phyloP scores from a whole-genome alignment of 805 yeast species.

The Saturnispora zaruensis region DNA sequence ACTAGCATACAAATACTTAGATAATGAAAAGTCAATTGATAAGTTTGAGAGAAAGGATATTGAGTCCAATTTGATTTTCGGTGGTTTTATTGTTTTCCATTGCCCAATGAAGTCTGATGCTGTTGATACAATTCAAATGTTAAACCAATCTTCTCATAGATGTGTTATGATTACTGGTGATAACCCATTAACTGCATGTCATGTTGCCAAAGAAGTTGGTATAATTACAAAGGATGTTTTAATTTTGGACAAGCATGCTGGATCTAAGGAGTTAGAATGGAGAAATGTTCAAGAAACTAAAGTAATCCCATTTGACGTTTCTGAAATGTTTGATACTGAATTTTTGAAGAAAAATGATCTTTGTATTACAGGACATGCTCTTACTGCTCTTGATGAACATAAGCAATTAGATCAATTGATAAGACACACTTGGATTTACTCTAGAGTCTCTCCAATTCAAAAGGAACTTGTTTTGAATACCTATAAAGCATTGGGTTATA shows the following conservation, averaged over 20 bases:
- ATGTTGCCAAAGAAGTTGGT: constrained; percentile 88
- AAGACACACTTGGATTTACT: constrained; percentile 92
- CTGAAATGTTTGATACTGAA: constrained; percentile 44
- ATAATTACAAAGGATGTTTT: constrained; percentile 79
- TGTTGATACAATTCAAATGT: constrained; percentile 78
- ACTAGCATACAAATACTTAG: constrained; percentile 73
- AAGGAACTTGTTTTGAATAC: constrained; percentile 84
- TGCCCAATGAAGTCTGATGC: constrained; percentile 96
- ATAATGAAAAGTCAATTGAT: constrained; percentile 38
- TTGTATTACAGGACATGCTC: constrained; percentile 90
- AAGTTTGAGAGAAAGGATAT: constrained; percentile 65
- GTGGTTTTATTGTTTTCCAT: constrained; percentile 92
- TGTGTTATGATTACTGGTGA: constrained; percentile 98
- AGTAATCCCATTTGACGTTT: constrained; percentile 56
- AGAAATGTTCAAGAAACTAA: constrained; percentile 73
- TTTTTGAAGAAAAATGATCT: constrained; percentile 67
- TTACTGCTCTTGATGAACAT: constrained; percentile 57
- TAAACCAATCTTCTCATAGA: constrained; percentile 92
- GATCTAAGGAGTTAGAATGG: constrained; percentile 62
- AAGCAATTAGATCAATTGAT: constrained; percentile 63
- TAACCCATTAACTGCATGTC: constrained; percentile 96
- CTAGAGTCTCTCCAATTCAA: constrained; percentile 94
- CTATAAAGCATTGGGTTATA: constrained; percentile 80
- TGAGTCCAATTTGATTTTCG: constrained; percentile 69
- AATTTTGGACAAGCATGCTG: constrained; percentile 65